Conservation (phyloP, 306 rosid species). For the Medicago lupulina region DNA sequence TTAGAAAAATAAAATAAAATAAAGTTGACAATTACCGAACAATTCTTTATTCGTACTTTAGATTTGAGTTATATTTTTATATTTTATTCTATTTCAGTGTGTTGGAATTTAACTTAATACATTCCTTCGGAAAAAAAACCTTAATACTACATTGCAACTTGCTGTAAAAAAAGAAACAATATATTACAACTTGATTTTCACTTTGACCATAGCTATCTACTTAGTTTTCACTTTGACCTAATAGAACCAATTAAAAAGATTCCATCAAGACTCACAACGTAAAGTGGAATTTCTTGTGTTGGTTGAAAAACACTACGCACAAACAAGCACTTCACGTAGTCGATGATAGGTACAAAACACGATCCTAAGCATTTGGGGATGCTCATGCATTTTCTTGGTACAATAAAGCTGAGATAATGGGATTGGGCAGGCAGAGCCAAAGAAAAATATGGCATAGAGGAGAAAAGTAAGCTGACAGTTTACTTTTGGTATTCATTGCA, state of each 20-base stretch:
- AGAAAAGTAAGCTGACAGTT: background rate
- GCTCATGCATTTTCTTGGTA: background rate
- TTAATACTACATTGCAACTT: no score
- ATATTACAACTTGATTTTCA: background rate
- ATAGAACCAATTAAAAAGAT: no score
- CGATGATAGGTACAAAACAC: background rate
- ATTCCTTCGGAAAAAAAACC: no score
- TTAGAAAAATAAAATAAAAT: background rate
- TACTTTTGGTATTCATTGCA: background rate
- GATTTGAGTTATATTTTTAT: background rate
- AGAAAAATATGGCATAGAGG: background rate
- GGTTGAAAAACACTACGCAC: no score
- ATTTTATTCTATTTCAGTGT: background rate
- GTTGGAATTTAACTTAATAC: background rate
- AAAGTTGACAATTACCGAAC: constrained; percentile 7
- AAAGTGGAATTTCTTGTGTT: background rate
- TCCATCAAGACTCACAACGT: no score
- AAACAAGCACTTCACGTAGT: background rate
- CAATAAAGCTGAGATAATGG: no score
- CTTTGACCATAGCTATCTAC: constrained; percentile 39
- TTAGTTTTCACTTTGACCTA: constrained; percentile 14
- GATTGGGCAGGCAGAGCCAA: background rate
- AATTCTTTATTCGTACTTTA: background rate
- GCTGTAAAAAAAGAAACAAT: background rate
- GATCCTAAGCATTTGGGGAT: background rate